These are phyloP conservation scores for Lizanozyma gosingica DNA, from an alignment of 1,139 yeast genomes.

Conservation along the genomic window DNA sequence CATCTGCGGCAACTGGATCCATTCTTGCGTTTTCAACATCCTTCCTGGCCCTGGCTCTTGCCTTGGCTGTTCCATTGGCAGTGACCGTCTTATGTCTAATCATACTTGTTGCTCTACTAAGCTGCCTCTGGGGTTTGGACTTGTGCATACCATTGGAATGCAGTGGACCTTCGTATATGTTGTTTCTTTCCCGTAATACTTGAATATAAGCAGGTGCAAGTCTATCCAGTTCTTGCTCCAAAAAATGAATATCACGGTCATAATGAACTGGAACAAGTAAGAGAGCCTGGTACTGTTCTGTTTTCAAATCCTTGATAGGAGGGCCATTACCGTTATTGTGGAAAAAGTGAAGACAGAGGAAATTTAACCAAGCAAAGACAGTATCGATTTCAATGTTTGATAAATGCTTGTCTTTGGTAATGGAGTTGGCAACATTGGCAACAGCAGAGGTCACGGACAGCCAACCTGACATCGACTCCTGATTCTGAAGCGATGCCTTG, in stretches of 20 bases:
- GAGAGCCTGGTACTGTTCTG: conserved; percentile 56
- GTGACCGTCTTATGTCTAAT: conserved; percentile 58
- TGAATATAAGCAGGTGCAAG: conserved; percentile 45
- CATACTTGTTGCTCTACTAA: conserved; percentile 39
- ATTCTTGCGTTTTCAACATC: conserved; percentile 41
- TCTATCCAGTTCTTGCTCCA: conserved; percentile 53
- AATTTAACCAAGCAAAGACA: conserved; percentile 62
- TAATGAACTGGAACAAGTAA: conserved; percentile 60
- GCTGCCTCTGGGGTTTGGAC: conserved; percentile 10
- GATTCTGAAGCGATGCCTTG: conserved; percentile 14
- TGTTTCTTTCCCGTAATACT: conserved; percentile 38
- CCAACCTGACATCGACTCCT: conserved; percentile 23
- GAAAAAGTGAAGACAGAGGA: conserved; percentile 63
- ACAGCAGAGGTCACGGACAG: conserved; percentile 42
- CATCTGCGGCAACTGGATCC: conserved; percentile 48
- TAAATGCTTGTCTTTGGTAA: conserved; percentile 40
- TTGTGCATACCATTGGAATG: background rate
- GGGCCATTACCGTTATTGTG: conserved; percentile 83
- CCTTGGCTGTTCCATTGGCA: conserved; percentile 63
- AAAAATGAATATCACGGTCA: conserved; percentile 41
- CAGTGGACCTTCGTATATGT: conserved; percentile 11
- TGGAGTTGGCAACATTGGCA: conserved; percentile 33
- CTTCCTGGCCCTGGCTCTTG: conserved; percentile 44
- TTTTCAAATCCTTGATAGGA: conserved; percentile 54
- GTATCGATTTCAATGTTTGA: conserved; percentile 58